phyloP scores from a whole-genome alignment of 1,284 basidiomycete genomes.

The Cryptococcus depauperatus region DNA sequence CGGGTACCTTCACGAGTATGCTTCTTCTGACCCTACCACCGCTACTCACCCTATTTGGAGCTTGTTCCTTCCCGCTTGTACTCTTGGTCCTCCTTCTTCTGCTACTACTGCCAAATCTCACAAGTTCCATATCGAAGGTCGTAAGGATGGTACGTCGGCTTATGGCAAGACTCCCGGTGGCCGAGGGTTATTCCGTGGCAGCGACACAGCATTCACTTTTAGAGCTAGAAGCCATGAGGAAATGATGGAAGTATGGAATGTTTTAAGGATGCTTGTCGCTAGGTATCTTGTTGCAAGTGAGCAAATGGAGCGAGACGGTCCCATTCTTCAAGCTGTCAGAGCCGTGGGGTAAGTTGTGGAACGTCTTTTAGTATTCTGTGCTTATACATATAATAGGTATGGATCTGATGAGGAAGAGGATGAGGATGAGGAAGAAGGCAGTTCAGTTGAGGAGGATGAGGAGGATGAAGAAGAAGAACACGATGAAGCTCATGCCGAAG shows the following conservation, averaged over 20 bases:
- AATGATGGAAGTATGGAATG: constrained; percentile 99
- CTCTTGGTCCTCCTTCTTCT: constrained; percentile 83
- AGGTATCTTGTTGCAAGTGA: constrained; percentile 92
- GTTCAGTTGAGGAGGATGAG: constrained; percentile 66
- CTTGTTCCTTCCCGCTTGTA: constrained; percentile 90
- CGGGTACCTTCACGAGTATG: constrained; percentile 90
- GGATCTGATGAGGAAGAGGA: constrained; percentile 68
- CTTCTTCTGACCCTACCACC: constrained; percentile 65
- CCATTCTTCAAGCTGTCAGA: constrained; percentile 85
- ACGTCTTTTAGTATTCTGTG: too few relatives aligned
- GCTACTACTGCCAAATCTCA: constrained; percentile 62
- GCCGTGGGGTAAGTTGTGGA: constrained; percentile 62
- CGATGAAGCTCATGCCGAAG: constrained; percentile 35
- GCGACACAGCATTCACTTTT: constrained; percentile 76
- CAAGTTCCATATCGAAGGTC: constrained; percentile 96
- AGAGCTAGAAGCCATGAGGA: constrained; percentile 83
- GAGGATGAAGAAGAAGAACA: constrained; percentile 46
- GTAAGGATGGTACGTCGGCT: constrained; percentile 57
- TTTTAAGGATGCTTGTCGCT: constrained; percentile 90
- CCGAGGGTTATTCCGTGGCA: constrained; percentile 47
- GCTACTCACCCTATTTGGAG: constrained; percentile 68
- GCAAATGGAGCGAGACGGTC: constrained; percentile 85
- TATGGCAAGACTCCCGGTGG: constrained; percentile 57
- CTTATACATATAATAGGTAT: constrained; percentile 46
- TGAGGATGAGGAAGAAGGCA: constrained; percentile 60